These are phyloP conservation scores for Fraxinus anomala DNA, from an alignment of 257 asterid species.

Conservation along the genomic window DNA sequence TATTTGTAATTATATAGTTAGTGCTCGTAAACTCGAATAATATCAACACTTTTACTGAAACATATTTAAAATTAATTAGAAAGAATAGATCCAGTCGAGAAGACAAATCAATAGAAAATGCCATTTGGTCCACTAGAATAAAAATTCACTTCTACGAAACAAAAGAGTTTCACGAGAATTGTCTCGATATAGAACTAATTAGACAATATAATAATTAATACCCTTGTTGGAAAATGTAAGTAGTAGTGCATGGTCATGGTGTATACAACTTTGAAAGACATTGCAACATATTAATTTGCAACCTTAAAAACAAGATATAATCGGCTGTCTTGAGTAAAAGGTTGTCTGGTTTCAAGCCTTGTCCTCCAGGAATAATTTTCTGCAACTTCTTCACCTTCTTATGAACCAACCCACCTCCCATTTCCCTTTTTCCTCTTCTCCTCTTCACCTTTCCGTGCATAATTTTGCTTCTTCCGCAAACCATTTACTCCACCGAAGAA, in stretches of 20 bases:
- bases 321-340: conserved; percentile 45
- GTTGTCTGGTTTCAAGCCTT: conserved; percentile 32
- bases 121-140: neutral
- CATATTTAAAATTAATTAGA: no score
- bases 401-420: neutral
- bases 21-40: no score
- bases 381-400: conserved; percentile 45
- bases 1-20: no score
- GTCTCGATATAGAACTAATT: neutral
- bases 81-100: neutral
- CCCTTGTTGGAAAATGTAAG: no score
- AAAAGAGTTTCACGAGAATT: neutral
- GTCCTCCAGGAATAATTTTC: conserved; percentile 42
- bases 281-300: conserved; percentile 41
- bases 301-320: conserved; percentile 47
- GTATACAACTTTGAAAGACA: conserved; percentile 22
- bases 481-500: conserved; percentile 23
- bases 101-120: neutral
- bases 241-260: neutral
- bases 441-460: conserved; percentile 1
- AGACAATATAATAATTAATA: neutral
- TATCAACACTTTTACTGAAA: neutral
- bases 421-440: conserved; percentile 21
- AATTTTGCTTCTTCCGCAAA: conserved; percentile 7
- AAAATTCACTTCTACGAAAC: neutral